Evolutionary conservation across 495 filamentous ascomycete genomes (phyloP).

Genomic region (Hypoxylon cercidicola): DNA sequence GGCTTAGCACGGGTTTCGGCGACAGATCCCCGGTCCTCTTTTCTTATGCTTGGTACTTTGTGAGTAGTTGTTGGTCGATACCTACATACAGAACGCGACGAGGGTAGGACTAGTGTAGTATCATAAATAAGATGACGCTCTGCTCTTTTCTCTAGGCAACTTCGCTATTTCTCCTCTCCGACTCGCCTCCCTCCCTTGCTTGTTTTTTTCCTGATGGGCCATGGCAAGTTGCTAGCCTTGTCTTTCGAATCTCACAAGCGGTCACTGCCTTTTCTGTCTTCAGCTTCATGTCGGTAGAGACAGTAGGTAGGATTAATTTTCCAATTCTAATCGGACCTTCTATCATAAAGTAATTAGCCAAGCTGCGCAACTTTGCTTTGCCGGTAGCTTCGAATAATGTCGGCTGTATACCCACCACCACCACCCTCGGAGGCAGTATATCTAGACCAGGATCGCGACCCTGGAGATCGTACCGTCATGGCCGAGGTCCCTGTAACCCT

Average conservation of each 20-base stretch:
- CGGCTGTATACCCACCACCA: constrained; percentile 10
- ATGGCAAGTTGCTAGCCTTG: constrained; percentile 1
- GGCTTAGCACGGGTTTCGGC: too few species aligned
- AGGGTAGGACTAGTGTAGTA: constrained; percentile 2
- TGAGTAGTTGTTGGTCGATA: background rate
- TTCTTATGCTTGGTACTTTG: background rate
- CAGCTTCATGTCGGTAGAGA: background rate
- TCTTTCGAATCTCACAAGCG: constrained; percentile 1
- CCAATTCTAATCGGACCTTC: constrained; percentile 2
- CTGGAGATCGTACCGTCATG: constrained; percentile 34
- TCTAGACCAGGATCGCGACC: constrained; percentile 20
- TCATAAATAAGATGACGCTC: background rate
- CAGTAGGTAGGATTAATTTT: background rate
- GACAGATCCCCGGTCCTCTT: background rate
- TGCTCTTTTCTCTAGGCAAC: background rate
- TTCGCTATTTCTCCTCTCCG: background rate
- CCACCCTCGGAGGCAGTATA: constrained; percentile 34
- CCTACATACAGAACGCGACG: background rate
- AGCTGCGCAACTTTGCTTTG: background rate
- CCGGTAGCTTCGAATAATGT: constrained; percentile 22
- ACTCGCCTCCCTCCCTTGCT: background rate
- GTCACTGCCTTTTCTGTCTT: background rate
- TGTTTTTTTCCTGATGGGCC: constrained; percentile 1
- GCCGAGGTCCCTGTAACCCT: constrained; percentile 37
- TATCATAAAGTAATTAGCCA: background rate